Base-by-base conservation (phyloP, 495 filamentous ascomycete species). In the Penicillium waksmanii region DNA sequence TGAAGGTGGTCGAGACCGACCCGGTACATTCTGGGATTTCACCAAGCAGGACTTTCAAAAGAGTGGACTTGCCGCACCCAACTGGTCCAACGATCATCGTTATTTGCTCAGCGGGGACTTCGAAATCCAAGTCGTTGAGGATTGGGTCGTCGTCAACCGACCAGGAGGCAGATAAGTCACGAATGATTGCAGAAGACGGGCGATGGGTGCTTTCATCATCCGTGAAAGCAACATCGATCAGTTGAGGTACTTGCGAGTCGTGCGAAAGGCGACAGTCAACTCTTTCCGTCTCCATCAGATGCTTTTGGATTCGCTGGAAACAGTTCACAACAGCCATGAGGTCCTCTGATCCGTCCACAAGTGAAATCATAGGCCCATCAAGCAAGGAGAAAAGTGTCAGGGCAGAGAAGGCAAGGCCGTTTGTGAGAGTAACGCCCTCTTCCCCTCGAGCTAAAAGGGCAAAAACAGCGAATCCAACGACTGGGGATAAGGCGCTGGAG, bases 21-120 rank as follows among this genome's bases (percentile, higher is more conserved):
- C 66, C 66, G 6, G 66, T 59, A 21, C 40, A 51, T 49, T 62
- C 61, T 23, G 73, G 69, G 3, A 80, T 60, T 58, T 87, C 84
- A n/a, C 84, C 82, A 2, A 85, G 67, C 4, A 86, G 43, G 1
- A 74, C 70, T 56, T 75, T 79, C 23, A 87, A 58, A 23, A 86
- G 57, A 5, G 79, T 80, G 4, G 79, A 79, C 57, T 85, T 86
- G 17, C 84, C 85, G 56, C 77, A 78, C 17, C 84, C 81, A 1
- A 85, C 80, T 11, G 83, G 80, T 2, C 84, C 84, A 31, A 81
- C 65, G 13, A 87, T 66, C 67, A 83, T 78, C 8, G 78, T 84
- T 2, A 82, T 68, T n/a, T 72, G 61, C 0, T 58, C 61, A 3
- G 65, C 58, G n/a, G 63, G 59, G 42, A 84, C 71, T 9, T 54